phyloP scores from a whole-genome alignment of 176 grass and related monocot species.

The Elymus sibiricus region DNA sequence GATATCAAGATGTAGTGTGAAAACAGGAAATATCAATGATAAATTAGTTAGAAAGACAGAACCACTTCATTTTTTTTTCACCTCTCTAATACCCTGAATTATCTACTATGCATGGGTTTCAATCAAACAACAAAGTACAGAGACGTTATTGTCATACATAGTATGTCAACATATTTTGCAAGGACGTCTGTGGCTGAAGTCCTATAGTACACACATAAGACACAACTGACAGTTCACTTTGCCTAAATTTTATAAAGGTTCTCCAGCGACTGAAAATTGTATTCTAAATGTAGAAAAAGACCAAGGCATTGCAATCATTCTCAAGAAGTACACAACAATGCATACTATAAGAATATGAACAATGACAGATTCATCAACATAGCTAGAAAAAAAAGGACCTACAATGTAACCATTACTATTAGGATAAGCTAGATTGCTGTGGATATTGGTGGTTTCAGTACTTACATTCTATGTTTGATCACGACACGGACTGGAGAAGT shows the following conservation, averaged over 20 bases:
- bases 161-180: not conserved
- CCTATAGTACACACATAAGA: not conserved
- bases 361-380: not conserved
- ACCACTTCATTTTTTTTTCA: not conserved
- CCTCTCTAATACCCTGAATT: not conserved
- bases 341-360: not conserved
- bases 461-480: conserved; percentile 34
- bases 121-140: not conserved
- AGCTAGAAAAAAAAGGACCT: not conserved
- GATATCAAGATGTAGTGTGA: conserved; percentile 3
- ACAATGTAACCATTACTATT: not conserved
- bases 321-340: not conserved
- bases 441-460: not conserved
- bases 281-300: not conserved
- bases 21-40: not conserved
- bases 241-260: not conserved
- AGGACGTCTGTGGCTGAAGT: not conserved
- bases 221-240: not conserved
- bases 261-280: not conserved
- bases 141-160: not conserved
- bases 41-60: not conserved
- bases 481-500: conserved; percentile 9
- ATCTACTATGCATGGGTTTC: not conserved
- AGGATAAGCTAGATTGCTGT: not conserved
- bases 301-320: no score